These are phyloP conservation scores for Globisporangium middletonii DNA, from an alignment of 352 stramenopile species.

Conservation along the genomic window DNA sequence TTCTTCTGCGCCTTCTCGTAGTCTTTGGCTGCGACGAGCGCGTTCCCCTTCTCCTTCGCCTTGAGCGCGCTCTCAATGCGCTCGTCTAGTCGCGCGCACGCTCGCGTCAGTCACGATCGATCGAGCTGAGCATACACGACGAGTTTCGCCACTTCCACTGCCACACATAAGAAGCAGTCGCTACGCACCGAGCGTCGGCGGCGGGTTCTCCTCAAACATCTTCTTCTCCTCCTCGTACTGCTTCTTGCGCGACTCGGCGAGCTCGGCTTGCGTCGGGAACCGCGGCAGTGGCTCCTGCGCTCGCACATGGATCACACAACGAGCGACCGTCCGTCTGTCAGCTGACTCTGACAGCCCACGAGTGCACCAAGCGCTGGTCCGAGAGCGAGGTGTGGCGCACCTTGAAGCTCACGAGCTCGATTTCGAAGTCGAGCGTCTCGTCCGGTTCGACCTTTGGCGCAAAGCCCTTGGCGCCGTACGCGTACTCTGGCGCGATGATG, in stretches of 20 bases:
- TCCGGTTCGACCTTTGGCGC: slow-evolving; percentile 81
- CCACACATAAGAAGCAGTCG: neutral
- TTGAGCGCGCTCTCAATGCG: slow-evolving; percentile 57
- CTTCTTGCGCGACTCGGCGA: slow-evolving; percentile 76
- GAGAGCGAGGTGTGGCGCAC: slow-evolving; percentile 15
- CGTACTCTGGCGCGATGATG: slow-evolving; percentile 80
- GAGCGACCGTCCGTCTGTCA: neutral
- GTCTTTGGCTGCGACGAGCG: slow-evolving; percentile 52
- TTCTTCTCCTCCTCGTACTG: slow-evolving; percentile 81
- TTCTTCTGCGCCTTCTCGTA: slow-evolving; percentile 79
- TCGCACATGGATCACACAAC: neutral
- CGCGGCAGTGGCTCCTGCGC: slow-evolving; percentile 65
- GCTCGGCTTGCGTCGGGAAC: slow-evolving; percentile 76
- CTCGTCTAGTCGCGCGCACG: slow-evolving; percentile 37
- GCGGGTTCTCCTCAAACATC: slow-evolving; percentile 80
- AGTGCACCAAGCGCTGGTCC: neutral
- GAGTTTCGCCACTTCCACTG: no score
- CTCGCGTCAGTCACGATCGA: neutral
- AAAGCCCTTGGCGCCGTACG: slow-evolving; percentile 71
- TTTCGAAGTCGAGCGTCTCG: slow-evolving; percentile 85
- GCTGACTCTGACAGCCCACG: neutral
- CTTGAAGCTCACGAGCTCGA: slow-evolving; percentile 75
- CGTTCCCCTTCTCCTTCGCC: slow-evolving; percentile 80
- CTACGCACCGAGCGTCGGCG: slow-evolving; percentile 59
- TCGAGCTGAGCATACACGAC: no score